Evolutionary conservation across 306 rosid genomes (phyloP).

Genomic region (Lathyrus sativus): DNA sequence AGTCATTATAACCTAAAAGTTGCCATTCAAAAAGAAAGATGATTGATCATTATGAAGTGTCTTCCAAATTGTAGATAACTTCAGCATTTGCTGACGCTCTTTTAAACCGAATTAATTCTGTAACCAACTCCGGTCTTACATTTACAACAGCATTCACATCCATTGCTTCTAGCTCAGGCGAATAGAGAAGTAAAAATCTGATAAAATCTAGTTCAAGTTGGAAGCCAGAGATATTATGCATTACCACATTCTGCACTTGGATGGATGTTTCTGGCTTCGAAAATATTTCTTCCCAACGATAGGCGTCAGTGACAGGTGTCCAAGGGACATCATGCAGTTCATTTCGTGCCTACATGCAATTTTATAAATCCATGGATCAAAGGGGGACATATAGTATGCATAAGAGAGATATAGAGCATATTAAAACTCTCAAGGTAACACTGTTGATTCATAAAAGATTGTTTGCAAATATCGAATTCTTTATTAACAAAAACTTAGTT

Average conservation of each 20-base stretch:
- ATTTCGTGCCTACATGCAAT: constrained; percentile 42
- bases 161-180: constrained; percentile 57
- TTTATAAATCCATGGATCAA: no score
- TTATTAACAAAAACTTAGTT: no score
- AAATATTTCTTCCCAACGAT: constrained; percentile 37
- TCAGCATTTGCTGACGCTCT: constrained; percentile 58
- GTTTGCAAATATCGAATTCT: no score
- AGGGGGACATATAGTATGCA: no score
- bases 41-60: no score
- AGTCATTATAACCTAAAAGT: no score
- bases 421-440: no score
- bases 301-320: not conserved
- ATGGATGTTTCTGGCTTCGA: constrained; percentile 32
- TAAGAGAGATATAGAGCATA: no score
- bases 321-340: not conserved
- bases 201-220: constrained; percentile 56
- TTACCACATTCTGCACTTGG: constrained; percentile 43
- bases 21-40: no score
- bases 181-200: constrained; percentile 9
- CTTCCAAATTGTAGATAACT: not conserved
- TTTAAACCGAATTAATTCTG: constrained; percentile 47
- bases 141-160: constrained; percentile 43
- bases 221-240: constrained; percentile 40
- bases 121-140: constrained; percentile 40
- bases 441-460: no score